Conservation (phyloP, 2,329 filamentous ascomycete genomes). For the Phialophora tarda region DNA sequence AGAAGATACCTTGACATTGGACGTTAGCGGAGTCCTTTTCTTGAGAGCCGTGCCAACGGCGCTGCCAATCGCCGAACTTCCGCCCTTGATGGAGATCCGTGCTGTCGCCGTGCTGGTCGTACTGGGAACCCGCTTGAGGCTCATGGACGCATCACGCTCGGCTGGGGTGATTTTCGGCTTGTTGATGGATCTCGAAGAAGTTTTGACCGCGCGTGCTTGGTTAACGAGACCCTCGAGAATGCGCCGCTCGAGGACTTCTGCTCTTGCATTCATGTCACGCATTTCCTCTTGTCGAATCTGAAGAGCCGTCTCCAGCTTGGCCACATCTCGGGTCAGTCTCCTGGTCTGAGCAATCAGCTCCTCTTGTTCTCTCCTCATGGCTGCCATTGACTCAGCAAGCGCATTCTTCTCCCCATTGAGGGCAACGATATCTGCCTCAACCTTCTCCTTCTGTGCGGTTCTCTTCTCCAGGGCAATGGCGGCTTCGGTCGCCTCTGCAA, state of each 20-base stretch:
- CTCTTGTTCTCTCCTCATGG: slow-evolving; percentile 61
- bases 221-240: slow-evolving; percentile 96
- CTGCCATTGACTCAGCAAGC: slow-evolving; percentile 62
- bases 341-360: slow-evolving; percentile 77
- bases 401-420: slow-evolving; percentile 67
- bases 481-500: slow-evolving; percentile 79
- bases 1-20: slow-evolving; percentile 49
- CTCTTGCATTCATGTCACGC: slow-evolving; percentile 84
- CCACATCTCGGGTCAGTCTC: slow-evolving; percentile 81
- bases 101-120: slow-evolving; percentile 51
- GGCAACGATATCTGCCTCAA: slow-evolving; percentile 58
- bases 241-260: slow-evolving; percentile 85
- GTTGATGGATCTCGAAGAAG: slow-evolving; percentile 46
- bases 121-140: slow-evolving; percentile 58
- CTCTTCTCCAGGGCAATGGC: slow-evolving; percentile 80
- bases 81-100: slow-evolving; percentile 48
- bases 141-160: slow-evolving; percentile 53
- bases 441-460: slow-evolving; percentile 67
- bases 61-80: slow-evolving; percentile 35
- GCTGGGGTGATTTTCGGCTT: slow-evolving; percentile 34
- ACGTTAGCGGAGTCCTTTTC: slow-evolving; percentile 57
- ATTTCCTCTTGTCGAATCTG: slow-evolving; percentile 89
- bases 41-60: slow-evolving; percentile 56
- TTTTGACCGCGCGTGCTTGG: slow-evolving; percentile 79
- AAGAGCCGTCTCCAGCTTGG: slow-evolving; percentile 87